phyloP scores from a whole-genome alignment of 208 protist species.

The Hexamita inflata region DNA sequence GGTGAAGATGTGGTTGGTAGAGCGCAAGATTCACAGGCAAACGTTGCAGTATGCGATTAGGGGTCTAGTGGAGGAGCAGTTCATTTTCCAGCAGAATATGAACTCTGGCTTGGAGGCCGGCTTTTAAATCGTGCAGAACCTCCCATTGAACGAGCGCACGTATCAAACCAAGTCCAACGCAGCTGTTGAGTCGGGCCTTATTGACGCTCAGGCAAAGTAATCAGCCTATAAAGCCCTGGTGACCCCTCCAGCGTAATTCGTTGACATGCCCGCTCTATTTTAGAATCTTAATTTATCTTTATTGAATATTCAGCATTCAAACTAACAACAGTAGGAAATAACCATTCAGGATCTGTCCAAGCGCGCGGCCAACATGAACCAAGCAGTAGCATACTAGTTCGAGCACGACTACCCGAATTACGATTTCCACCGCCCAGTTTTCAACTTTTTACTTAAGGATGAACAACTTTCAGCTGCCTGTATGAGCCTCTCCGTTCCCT shows the following conservation, averaged over 20 bases:
- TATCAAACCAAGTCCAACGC: too few relatives aligned
- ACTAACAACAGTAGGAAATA: too few relatives aligned
- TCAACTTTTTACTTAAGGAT: background rate
- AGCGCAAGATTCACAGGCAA: background rate
- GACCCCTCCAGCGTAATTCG: too few relatives aligned
- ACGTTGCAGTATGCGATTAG: background rate
- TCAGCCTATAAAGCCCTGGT: too few relatives aligned
- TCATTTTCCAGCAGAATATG: background rate
- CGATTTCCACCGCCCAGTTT: constrained; percentile 20
- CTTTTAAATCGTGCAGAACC: background rate
- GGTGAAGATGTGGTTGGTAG: constrained; percentile 2
- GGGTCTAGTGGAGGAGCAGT: constrained; percentile 11
- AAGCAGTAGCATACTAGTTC: background rate
- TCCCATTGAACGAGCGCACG: too few relatives aligned
- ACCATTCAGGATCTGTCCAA: too few relatives aligned
- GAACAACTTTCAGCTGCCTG: background rate
- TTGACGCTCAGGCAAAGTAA: too few relatives aligned
- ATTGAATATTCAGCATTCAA: too few relatives aligned
- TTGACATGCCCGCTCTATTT: too few relatives aligned
- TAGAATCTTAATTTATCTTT: too few relatives aligned
- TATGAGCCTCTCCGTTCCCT: background rate
- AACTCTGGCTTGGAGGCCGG: background rate
- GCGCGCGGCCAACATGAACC: background rate
- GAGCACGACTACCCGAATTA: constrained; percentile 9
- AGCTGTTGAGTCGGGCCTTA: too few relatives aligned